Base-by-base conservation (phyloP, 768 basidiomycete species). In the Auriscalpium vulgare region DNA sequence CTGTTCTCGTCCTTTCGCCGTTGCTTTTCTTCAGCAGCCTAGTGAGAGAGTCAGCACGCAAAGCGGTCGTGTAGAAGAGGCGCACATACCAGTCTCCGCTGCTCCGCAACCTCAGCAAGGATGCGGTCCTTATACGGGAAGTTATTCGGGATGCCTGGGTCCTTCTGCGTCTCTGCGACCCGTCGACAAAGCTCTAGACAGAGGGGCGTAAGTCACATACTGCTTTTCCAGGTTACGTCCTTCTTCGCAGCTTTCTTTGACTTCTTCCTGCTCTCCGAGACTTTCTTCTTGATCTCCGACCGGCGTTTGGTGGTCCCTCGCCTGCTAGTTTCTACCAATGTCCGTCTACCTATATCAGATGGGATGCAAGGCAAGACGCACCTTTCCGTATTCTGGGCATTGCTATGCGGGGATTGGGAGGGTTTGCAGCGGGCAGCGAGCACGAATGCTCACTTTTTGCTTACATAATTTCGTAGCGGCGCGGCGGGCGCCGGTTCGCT, bases 121-220 rank as follows among this genome's bases (percentile, higher is more conserved):
- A 97, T 87, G 70, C 92, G 85, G 65, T 95, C 94, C 72, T 95
- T 97, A 78, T 86, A 94, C 4, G 91, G 93, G 72, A 93, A 93
- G 57, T 83, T 85, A 71, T 88, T 95, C 8, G 94, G 94, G 61
- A 97, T 93, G 47, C 94, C 94, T 35, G 89, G 91, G 69, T 97
- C 94, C 69, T 91, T 94, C 65, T 82, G 78, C 59, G 85, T 82
- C 69, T 88, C 88, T 89, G 54, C 37, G 11, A 13, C 29, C 29
- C 29, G 4, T 29, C 29, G 4, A 29, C 29, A 29, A 5, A 29
- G 29, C 29, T 29, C 29, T 7, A 4, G 29, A 4, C 29, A 29
- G 29, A 29, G 2, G 7, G 29, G 29, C 29, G 29, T 29, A 29
- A 5, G 29, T 29, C 35, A 78, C 85, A 63, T 66, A 93, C 93